Conservation (phyloP, 768 basidiomycete genomes). For the Rhizopogon roseolus region DNA sequence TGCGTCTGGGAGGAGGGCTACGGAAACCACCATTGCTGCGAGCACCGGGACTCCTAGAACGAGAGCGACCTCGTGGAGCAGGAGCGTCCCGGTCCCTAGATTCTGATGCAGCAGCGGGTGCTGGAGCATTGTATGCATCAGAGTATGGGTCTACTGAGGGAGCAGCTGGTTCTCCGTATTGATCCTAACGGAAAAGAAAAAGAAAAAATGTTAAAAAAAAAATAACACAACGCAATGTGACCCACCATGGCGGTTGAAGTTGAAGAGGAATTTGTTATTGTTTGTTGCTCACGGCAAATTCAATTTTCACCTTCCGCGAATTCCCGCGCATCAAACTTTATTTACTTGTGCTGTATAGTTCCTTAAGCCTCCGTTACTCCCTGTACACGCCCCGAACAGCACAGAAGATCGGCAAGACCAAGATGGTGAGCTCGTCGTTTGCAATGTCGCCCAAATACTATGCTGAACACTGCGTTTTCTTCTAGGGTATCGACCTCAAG, state of each 20-base stretch:
- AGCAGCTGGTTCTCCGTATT: slow-evolving; percentile 65
- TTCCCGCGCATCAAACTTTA: slow-evolving; percentile 28
- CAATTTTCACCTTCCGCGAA: slow-evolving; percentile 22
- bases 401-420: slow-evolving; percentile 56
- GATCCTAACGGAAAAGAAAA: slow-evolving; percentile 17
- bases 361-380: slow-evolving; percentile 46
- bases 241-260: slow-evolving; percentile 72
- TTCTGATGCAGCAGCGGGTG: slow-evolving; percentile 38
- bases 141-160: slow-evolving; percentile 74
- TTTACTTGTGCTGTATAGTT: slow-evolving; percentile 55
- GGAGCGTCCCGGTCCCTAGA: slow-evolving; percentile 52
- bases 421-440: slow-evolving; percentile 73
- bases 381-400: slow-evolving; percentile 41
- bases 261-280: slow-evolving; percentile 36
- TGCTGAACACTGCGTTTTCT: slow-evolving; percentile 9
- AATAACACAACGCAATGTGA: slow-evolving; percentile 12
- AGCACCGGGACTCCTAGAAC: slow-evolving; percentile 61
- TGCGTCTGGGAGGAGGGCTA: slow-evolving; percentile 54
- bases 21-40: slow-evolving; percentile 45
- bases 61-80: slow-evolving; percentile 62
- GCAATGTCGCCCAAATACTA: slow-evolving; percentile 17
- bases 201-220: neutral
- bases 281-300: slow-evolving; percentile 34
- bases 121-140: slow-evolving; percentile 73
- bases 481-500: slow-evolving; percentile 91